A percentile compares a stretch with the other conserved stretches of the same genome.
These are phyloP conservation scores for Prunus mume DNA, from an alignment of 306 rosid species.

Conservation along the genomic window DNA sequence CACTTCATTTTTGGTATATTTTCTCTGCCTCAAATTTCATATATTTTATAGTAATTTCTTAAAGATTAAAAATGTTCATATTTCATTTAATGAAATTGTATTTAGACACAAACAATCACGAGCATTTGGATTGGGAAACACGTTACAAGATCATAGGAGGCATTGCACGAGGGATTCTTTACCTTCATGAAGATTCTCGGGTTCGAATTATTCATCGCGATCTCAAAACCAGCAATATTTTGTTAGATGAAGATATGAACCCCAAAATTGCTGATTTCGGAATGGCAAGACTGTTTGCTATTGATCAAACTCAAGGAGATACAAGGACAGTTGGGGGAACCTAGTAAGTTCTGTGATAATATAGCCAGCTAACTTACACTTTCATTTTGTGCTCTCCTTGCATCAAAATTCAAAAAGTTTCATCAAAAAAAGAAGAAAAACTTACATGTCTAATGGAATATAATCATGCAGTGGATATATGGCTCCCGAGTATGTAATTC, in stretches of 20 bases:
- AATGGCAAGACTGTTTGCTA: not conserved
- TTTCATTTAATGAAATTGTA: not conserved
- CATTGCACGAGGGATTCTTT: conserved; percentile 8
- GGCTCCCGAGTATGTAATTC: conserved; percentile 24
- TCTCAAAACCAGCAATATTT: conserved; percentile 1
- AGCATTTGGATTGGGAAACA: conserved; percentile 3
- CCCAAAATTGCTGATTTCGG: conserved; percentile 19
- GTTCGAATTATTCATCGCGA: not conserved
- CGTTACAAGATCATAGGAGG: conserved; percentile 10
- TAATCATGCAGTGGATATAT: conserved; percentile 22
- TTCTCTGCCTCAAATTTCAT: not conserved
- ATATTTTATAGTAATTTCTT: not conserved
- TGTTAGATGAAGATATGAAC: conserved; percentile 8
- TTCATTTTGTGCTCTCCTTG: not conserved
- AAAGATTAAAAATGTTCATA: not conserved
- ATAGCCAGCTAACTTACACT: not conserved
- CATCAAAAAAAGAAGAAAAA: not conserved
- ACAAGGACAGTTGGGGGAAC: conserved; percentile 9
- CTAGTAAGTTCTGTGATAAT: not conserved
- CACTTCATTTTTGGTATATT: conserved; percentile 10
- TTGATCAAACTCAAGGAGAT: conserved; percentile 12
- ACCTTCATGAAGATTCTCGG: conserved; percentile 14
- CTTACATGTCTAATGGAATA: not conserved
- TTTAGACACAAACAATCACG: conserved; percentile 1
- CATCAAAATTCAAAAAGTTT: not conserved